Percentiles rank a stretch among this genome's conserved stretches.
These are phyloP conservation scores for Fremontodendron californicum DNA, from an alignment of 345 rosid genomes.

Conservation along the genomic window DNA sequence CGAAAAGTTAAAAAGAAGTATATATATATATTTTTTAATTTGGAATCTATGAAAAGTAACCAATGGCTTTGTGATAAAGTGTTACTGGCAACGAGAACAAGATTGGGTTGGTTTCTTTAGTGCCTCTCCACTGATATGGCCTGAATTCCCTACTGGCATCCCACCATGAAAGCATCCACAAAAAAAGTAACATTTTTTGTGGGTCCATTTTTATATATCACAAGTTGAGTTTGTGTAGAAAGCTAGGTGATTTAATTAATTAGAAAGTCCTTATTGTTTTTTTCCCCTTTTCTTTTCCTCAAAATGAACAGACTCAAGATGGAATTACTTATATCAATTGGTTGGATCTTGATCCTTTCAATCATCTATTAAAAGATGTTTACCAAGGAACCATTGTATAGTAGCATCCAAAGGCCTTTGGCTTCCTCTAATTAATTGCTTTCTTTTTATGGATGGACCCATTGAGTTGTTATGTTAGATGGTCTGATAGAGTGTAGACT, in stretches of 20 bases:
- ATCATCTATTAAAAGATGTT: background rate
- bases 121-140: slow-evolving; percentile 15
- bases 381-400: background rate
- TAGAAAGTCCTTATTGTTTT: background rate
- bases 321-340: background rate
- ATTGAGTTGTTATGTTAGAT: slow-evolving; percentile 1
- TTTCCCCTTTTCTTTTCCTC: background rate
- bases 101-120: background rate
- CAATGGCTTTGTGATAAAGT: slow-evolving; percentile 9
- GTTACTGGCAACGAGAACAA: slow-evolving; percentile 11
- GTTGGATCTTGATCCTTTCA: slow-evolving; percentile 7
- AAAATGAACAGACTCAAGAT: background rate
- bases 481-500: background rate
- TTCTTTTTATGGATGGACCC: slow-evolving; percentile 8
- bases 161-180: slow-evolving; percentile 20
- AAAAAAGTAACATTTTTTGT: slow-evolving; percentile 6
- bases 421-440: background rate
- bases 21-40: background rate
- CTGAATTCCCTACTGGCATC: slow-evolving; percentile 12
- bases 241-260: background rate
- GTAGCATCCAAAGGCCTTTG: background rate
- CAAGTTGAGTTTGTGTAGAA: background rate
- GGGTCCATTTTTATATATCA: slow-evolving; percentile 19
- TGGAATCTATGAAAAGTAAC: background rate
- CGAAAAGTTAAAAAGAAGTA: background rate